phyloP scores from a whole-genome alignment of 805 yeast species.

The Priceomyces melissophilus region DNA sequence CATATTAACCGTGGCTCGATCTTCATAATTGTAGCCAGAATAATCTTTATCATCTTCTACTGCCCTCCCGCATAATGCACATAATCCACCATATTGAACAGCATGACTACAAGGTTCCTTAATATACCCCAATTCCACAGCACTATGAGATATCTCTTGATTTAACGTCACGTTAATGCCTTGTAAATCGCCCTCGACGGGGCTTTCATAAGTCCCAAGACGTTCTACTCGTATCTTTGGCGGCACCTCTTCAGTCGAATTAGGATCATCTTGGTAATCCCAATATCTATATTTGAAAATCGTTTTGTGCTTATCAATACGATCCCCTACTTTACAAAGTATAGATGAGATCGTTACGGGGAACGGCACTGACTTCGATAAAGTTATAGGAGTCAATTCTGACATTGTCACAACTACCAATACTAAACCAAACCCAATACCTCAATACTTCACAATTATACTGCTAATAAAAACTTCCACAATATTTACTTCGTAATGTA shows the following conservation, averaged over 20 bases:
- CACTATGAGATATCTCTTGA: slow-evolving; percentile 54
- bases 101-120: slow-evolving; percentile 87
- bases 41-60: slow-evolving; percentile 71
- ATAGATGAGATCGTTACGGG: slow-evolving; percentile 64
- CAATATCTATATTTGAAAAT: slow-evolving; percentile 62
- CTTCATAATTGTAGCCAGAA: slow-evolving; percentile 61
- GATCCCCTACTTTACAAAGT: slow-evolving; percentile 41
- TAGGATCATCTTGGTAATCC: slow-evolving; percentile 59
- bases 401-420: slow-evolving; percentile 17
- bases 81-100: slow-evolving; percentile 90
- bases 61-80: slow-evolving; percentile 87
- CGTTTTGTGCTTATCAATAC: slow-evolving; percentile 49
- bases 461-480: no score
- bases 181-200: slow-evolving; percentile 68
- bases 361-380: slow-evolving; percentile 63
- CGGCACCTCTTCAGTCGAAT: slow-evolving; percentile 38
- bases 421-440: no score
- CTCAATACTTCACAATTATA: no score
- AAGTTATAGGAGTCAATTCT: slow-evolving; percentile 44
- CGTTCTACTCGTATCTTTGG: slow-evolving; percentile 58
- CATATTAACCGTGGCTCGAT: slow-evolving; percentile 82
- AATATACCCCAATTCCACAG: slow-evolving; percentile 49
- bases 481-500: no score
- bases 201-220: slow-evolving; percentile 77
- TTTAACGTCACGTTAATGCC: slow-evolving; percentile 50